Conservation (phyloP, 192 early-diverging fungal genomes). For the Dissophora globulifera region DNA sequence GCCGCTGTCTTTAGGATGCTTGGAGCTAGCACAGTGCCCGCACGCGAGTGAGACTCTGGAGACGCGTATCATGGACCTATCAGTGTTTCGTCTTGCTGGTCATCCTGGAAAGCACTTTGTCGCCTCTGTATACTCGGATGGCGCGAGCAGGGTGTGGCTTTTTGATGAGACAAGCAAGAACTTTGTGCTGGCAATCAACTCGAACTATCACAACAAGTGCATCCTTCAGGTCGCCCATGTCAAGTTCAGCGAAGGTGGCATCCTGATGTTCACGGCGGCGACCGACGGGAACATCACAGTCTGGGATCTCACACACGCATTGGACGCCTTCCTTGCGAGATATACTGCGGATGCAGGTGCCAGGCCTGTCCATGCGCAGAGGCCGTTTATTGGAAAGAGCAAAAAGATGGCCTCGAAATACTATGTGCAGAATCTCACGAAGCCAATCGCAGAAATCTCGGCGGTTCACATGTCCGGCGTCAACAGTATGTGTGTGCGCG, state of each 20-base stretch:
- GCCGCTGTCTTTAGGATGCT: slow-evolving; percentile 33
- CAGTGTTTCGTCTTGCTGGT: slow-evolving; percentile 47
- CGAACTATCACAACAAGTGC: slow-evolving; percentile 69
- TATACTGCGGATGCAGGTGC: slow-evolving; percentile 2
- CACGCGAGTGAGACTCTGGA: slow-evolving; percentile 65
- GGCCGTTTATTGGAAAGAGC: slow-evolving; percentile 17
- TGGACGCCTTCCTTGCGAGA: slow-evolving; percentile 25
- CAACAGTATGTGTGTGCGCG: slow-evolving; percentile 68
- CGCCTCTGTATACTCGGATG: slow-evolving; percentile 81
- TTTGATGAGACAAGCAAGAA: slow-evolving; percentile 62
- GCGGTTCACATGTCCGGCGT: slow-evolving; percentile 78
- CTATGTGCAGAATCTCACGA: slow-evolving; percentile 18
- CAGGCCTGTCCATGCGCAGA: slow-evolving; percentile 4
- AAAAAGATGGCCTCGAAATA: slow-evolving; percentile 10
- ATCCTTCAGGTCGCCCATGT: slow-evolving; percentile 66
- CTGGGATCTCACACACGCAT: slow-evolving; percentile 57
- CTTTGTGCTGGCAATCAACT: slow-evolving; percentile 62
- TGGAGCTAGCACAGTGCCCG: slow-evolving; percentile 45
- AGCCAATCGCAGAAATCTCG: slow-evolving; percentile 5
- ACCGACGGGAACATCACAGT: slow-evolving; percentile 65
- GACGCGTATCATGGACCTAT: slow-evolving; percentile 82
- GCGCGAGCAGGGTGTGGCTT: slow-evolving; percentile 65
- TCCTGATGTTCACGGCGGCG: slow-evolving; percentile 65
- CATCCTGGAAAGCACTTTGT: slow-evolving; percentile 58
- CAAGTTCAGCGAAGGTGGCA: slow-evolving; percentile 31